A percentile compares a stretch with the other conserved stretches of the same genome.
phyloP scores from a whole-genome alignment of 192 early-diverging fungal genomes.

The Coemansia aciculifera region DNA sequence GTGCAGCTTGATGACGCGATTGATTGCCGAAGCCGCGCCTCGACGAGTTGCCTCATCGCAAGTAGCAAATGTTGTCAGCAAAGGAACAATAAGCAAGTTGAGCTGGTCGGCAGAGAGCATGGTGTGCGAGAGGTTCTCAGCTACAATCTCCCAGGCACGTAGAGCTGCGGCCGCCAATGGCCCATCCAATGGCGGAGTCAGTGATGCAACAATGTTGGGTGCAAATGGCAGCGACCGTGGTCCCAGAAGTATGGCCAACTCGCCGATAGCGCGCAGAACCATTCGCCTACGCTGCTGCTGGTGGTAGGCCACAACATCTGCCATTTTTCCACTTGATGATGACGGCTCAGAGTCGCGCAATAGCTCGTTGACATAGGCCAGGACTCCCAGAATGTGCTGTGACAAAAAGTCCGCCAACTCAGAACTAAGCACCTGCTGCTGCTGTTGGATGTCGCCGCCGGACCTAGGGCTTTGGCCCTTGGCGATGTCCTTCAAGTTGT shows the following conservation, averaged over 20 bases:
- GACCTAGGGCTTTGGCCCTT: constrained; percentile 19
- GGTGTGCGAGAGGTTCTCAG: constrained; percentile 24
- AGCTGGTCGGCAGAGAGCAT: constrained; percentile 37
- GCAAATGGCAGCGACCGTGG: constrained; percentile 23
- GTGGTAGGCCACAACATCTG: neutral
- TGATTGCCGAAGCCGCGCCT: constrained; percentile 23
- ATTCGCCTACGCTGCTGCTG: constrained; percentile 18
- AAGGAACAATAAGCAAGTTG: constrained; percentile 47
- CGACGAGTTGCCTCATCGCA: neutral
- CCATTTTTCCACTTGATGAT: neutral
- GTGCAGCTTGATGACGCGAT: constrained; percentile 26
- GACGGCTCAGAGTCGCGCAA: constrained; percentile 26
- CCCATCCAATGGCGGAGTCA: constrained; percentile 35
- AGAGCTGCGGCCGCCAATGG: constrained; percentile 24
- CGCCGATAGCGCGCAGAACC: constrained; percentile 43
- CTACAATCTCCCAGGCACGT: constrained; percentile 35
- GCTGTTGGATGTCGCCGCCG: neutral
- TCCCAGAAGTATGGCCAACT: constrained; percentile 36
- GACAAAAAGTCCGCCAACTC: constrained; percentile 45
- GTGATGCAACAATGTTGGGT: constrained; percentile 45
- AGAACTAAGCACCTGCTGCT: neutral
- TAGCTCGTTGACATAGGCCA: constrained; percentile 54
- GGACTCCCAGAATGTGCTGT: constrained; percentile 44
- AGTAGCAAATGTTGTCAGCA: constrained; percentile 34
- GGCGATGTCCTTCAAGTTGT: constrained; percentile 22